phyloP scores from a whole-genome alignment of 176 grass and related monocot species.

The Cocos nucifera region DNA sequence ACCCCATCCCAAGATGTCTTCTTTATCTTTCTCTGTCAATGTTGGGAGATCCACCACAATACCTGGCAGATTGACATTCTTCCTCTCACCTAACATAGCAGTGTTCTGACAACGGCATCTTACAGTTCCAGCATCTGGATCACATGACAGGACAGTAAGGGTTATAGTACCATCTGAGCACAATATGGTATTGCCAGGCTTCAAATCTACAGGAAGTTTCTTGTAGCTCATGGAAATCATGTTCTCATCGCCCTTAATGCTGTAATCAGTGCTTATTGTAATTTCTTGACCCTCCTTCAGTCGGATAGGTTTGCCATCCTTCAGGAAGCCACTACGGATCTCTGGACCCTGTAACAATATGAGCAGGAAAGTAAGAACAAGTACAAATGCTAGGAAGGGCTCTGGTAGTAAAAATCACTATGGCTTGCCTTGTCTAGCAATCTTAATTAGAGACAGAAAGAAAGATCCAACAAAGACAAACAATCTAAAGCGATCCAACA shows the following conservation, averaged over 20 bases:
- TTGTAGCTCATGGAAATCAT: constrained; percentile 96
- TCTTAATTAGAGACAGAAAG: no score
- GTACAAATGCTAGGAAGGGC: not conserved
- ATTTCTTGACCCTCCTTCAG: constrained; percentile 83
- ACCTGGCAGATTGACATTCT: constrained; percentile 90
- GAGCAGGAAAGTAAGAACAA: not conserved
- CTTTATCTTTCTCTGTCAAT: constrained; percentile 78
- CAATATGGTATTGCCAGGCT: constrained; percentile 78
- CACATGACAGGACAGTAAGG: constrained; percentile 61
- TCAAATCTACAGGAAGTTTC: constrained; percentile 72
- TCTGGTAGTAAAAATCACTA: no score
- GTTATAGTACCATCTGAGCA: constrained; percentile 89
- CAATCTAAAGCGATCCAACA: no score
- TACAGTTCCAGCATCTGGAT: constrained; percentile 69
- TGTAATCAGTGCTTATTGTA: constrained; percentile 72
- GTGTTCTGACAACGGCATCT: constrained; percentile 87
- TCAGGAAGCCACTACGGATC: constrained; percentile 88
- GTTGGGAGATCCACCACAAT: constrained; percentile 86
- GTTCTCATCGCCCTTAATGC: constrained; percentile 69
- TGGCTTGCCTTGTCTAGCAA: no score
- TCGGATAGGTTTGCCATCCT: constrained; percentile 76
- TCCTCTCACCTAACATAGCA: constrained; percentile 72
- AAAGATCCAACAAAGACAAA: no score
- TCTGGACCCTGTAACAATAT: constrained; percentile 57
- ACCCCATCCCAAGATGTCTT: constrained; percentile 82